Base-by-base conservation (phyloP, 371 early-diverging fungal species). In the Mortierella sp. region DNA sequence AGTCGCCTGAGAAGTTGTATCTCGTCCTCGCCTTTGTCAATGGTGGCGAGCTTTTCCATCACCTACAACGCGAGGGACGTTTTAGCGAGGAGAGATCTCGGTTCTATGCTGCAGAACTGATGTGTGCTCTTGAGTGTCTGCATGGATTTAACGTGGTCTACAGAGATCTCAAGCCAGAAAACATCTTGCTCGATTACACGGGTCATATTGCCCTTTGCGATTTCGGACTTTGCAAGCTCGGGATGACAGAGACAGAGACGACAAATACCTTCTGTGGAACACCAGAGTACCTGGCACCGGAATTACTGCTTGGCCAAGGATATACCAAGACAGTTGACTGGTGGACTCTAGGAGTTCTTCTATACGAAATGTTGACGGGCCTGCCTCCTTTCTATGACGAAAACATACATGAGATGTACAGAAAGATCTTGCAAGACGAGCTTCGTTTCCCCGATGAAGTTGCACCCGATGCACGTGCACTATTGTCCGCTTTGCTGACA, bases 181-280 rank as follows among this genome's bases (percentile, higher is more conserved):
- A 98, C 85, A 97, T 99, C 66, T 87, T 98, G 68, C 87, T 99
- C n/a, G 96, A 96, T 85, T 94, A 93, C 84, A 93, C 92, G 32
- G 99, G 99, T 26, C 98, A 98, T 86, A 97, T 99, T 83, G 97
- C 97, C 9, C 90, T 99, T 40, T 95, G 96, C 84, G 99, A 99
- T 89, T 98, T 98, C 88, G 99, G 99, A 0, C 91, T 99, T 72
- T 98, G 98, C 90, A 98, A 98, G 86, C 87, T 95, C 37, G 94
- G 96, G 84, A 94, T 99, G 90, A 97, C 95, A 22, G 97, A 97
- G 68, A 94, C 96, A 71, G 92, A 94, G 55, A 92, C 92, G 12
- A 99, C 99, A 52, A 94, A 92, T 81, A 99, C 99, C 0, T 97
- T 99, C 86, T 99, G 98, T 84, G 99, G 99, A 40, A 99, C 99